phyloP scores from a whole-genome alignment of 2,329 filamentous ascomycete species.

The Fusarium virguliforme region DNA sequence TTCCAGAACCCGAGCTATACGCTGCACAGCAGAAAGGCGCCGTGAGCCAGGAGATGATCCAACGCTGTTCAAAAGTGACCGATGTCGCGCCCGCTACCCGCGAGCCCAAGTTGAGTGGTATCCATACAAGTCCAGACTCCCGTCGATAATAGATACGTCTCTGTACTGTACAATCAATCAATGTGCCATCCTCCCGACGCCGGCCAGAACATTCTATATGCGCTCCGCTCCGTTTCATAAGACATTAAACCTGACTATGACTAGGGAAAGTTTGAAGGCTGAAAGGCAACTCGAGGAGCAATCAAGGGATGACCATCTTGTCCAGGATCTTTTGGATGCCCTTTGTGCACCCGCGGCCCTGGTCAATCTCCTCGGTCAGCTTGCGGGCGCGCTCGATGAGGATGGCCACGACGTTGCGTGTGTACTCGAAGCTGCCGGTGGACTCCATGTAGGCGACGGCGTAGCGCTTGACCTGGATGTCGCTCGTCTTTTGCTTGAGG shows the following conservation, averaged over 20 bases:
- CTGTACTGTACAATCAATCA: slow-evolving; percentile 27
- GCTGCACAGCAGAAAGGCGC: slow-evolving; percentile 8
- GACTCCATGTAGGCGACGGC: slow-evolving; percentile 92
- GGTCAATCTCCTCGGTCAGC: slow-evolving; percentile 76
- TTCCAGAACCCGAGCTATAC: neutral
- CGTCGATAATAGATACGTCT: slow-evolving; percentile 19
- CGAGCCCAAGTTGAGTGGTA: slow-evolving; percentile 36
- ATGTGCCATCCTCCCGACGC: slow-evolving; percentile 37
- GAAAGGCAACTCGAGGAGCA: neutral
- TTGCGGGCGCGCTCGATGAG: slow-evolving; percentile 75
- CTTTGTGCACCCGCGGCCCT: slow-evolving; percentile 68
- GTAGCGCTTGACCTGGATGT: slow-evolving; percentile 91
- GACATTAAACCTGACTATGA: slow-evolving; percentile 39
- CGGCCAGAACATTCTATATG: slow-evolving; percentile 48
- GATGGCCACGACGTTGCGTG: slow-evolving; percentile 75
- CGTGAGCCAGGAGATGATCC: slow-evolving; percentile 23
- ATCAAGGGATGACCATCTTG: slow-evolving; percentile 67
- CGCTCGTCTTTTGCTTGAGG: slow-evolving; percentile 87
- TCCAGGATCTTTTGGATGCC: slow-evolving; percentile 79
- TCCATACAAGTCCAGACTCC: slow-evolving; percentile 34
- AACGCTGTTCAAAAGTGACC: slow-evolving; percentile 19
- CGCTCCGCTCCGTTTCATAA: slow-evolving; percentile 46
- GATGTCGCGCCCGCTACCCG: neutral
- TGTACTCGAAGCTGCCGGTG: slow-evolving; percentile 92
- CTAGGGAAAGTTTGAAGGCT: slow-evolving; percentile 20